Evolutionary conservation across 768 basidiomycete genomes (phyloP).

Genomic region (Goffeauzyma gilvescens): DNA sequence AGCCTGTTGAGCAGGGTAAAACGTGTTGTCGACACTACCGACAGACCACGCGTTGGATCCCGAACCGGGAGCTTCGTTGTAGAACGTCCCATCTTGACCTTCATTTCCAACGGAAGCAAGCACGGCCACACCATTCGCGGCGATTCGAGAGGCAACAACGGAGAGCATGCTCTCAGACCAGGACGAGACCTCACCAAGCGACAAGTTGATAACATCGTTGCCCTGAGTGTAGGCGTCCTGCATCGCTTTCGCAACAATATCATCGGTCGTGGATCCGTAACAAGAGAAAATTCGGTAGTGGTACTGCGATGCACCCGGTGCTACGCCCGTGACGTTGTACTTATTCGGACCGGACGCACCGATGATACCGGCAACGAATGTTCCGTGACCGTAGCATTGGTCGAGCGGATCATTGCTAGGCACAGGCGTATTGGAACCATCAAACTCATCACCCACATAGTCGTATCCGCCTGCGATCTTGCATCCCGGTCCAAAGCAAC

Average conservation of each 20-base stretch:
- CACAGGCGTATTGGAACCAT: constrained; percentile 19
- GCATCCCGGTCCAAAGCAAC: constrained; percentile 30
- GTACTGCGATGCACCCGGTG: constrained; percentile 42
- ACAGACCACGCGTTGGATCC: constrained; percentile 42
- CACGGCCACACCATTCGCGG: constrained; percentile 42
- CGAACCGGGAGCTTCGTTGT: constrained; percentile 39
- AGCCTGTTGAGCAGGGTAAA: constrained; percentile 43
- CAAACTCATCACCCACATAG: constrained; percentile 25
- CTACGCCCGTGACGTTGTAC: constrained; percentile 53
- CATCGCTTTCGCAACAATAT: constrained; percentile 39
- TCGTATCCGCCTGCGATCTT: constrained; percentile 32
- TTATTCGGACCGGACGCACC: constrained; percentile 41
- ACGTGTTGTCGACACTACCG: constrained; percentile 34
- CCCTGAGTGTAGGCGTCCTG: constrained; percentile 35
- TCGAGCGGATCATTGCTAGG: constrained; percentile 29
- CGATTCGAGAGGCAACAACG: constrained; percentile 45
- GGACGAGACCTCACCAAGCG: constrained; percentile 44
- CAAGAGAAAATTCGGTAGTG: constrained; percentile 45
- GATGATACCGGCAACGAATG: constrained; percentile 40
- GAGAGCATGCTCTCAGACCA: constrained; percentile 44
- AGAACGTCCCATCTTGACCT: constrained; percentile 46
- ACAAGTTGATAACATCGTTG: constrained; percentile 47
- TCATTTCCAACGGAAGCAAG: constrained; percentile 45
- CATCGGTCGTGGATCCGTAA: constrained; percentile 34
- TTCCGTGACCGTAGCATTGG: constrained; percentile 29